Base-by-base conservation (phyloP, 805 yeast genomes). In the Spathaspora girioi region DNA sequence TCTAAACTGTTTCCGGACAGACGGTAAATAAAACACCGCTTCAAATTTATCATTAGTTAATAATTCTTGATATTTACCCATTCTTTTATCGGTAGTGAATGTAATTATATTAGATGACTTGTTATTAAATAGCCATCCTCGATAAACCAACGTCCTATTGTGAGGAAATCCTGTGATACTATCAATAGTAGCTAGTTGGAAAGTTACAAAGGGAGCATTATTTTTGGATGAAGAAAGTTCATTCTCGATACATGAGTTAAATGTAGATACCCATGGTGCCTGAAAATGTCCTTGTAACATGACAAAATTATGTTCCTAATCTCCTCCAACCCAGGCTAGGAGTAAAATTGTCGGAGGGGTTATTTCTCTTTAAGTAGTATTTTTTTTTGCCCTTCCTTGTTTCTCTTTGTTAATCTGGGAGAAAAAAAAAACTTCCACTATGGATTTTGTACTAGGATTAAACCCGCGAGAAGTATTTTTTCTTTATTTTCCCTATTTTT, bases 121-220 rank as follows among this genome's bases (percentile, higher is more conserved):
- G 61, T 87, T 89, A 60, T 81, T 76, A 62, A 89, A 89, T 47
- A 89, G 69, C 66, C 87, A 89, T 8, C 91, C 94, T 46, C 96
- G 76, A 57, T 74, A 81, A 4, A 88, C 81, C 53, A 89, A 80
- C 0, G 94, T 85, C 57, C 96, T 70, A 46, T 82, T 85, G 48
- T 75, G 77, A 2, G 96, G 96, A 46, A 61, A 70, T 15, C 81
- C 78, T n/a, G 55, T 26, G 11, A 66, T 57, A 10, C 58, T 40
- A 58, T 81, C 87, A 35, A 87, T 80, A 5, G 92, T 87, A 46
- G 89, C 83, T 50, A 88, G 78, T 55, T 86, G 84, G 58, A 88
- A 85, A 5, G 84, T 67, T 15, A 80, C 73, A 54, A 87, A 85
- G 1, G 82, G 83, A 23, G 68, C 68, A 12, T 51, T 53, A 48